Conservation (phyloP, 2,329 filamentous ascomycete species). For the Colletotrichum gloeosporioides region DNA sequence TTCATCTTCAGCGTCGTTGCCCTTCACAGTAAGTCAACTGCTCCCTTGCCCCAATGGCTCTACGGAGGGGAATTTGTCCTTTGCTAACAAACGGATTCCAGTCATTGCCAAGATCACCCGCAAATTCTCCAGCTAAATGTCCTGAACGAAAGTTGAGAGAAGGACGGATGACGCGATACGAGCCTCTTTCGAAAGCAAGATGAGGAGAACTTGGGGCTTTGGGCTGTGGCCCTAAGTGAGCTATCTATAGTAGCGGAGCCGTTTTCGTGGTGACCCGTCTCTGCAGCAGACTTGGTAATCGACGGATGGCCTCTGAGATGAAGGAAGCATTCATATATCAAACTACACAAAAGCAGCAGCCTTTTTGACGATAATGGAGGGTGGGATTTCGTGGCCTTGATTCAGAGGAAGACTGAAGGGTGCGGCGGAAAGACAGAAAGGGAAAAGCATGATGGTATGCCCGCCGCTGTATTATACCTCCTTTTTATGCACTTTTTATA, state of each 20-base stretch:
- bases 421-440: not conserved
- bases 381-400: slow-evolving; percentile 1
- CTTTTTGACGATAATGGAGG: slow-evolving; percentile 21
- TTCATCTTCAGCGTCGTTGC: slow-evolving; percentile 99
- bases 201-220: not conserved
- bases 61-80: not conserved
- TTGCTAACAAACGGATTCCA: slow-evolving; percentile 40
- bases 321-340: not conserved
- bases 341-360: not conserved
- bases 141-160: no score
- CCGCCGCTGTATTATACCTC: slow-evolving; percentile 23
- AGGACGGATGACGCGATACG: not conserved
- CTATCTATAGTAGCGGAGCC: not conserved
- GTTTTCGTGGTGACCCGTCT: not conserved
- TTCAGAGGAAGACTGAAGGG: not conserved
- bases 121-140: slow-evolving; percentile 73
- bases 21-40: slow-evolving; percentile 81
- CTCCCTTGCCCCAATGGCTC: not conserved
- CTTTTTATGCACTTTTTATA: not conserved
- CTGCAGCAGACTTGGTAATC: not conserved
- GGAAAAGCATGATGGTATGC: slow-evolving; percentile 8
- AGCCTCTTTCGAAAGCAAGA: not conserved
- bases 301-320: not conserved
- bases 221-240: not conserved
- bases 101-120: slow-evolving; percentile 96